Evolutionary conservation across 164 flowering plant species (phyloP).

Genomic region (Stephania japonica): DNA sequence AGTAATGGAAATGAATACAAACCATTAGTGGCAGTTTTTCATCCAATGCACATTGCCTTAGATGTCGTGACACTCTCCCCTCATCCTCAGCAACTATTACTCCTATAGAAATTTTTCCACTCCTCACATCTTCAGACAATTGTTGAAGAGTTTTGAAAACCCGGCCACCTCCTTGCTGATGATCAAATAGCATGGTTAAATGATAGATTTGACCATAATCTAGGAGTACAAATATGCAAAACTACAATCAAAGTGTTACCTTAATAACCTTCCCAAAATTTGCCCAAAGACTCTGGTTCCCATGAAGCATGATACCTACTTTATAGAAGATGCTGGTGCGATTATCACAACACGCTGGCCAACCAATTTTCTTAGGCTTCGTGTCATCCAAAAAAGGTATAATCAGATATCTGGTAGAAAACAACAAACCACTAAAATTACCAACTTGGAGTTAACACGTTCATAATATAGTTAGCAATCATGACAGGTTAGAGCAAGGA

Average conservation of each 20-base stretch:
- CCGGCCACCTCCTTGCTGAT: conserved; percentile 77
- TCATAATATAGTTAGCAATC: background rate
- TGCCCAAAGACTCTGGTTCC: conserved; percentile 46
- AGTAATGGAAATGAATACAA: conserved; percentile 17
- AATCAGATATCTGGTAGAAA: conserved; percentile 43
- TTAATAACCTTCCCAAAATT: conserved; percentile 36
- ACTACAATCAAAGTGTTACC: conserved; percentile 26
- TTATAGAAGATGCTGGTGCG: conserved; percentile 34
- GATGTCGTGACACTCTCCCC: conserved; percentile 54
- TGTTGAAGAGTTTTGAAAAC: conserved; percentile 64
- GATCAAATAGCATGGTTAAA: background rate
- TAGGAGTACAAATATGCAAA: background rate
- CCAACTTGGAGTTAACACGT: background rate
- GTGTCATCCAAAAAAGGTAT: conserved; percentile 27
- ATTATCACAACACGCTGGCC: conserved; percentile 9
- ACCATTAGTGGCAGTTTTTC: conserved; percentile 60
- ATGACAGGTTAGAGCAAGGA: background rate
- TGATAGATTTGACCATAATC: conserved; percentile 1
- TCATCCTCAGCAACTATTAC: conserved; percentile 56
- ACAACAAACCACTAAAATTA: background rate
- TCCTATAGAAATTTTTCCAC: conserved; percentile 38
- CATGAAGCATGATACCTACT: conserved; percentile 62
- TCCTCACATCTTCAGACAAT: conserved; percentile 45
- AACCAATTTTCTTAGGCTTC: conserved; percentile 18
- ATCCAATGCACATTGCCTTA: conserved; percentile 70